Conservation (phyloP, 805 yeast genomes). For the Saturnispora mendoncae region DNA sequence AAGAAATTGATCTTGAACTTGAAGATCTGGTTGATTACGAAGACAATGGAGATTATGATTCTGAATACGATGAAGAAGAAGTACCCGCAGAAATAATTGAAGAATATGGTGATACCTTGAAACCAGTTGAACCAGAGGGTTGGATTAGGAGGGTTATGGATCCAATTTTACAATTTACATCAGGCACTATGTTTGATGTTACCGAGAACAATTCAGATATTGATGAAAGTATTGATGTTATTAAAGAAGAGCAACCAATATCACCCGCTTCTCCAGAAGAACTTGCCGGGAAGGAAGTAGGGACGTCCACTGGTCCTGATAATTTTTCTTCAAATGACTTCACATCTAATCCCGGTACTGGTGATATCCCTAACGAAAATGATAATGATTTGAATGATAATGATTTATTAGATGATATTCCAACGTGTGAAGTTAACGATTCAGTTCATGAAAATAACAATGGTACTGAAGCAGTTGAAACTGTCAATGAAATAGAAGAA, state of each 20-base stretch:
- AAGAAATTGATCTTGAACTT: constrained; percentile 1
- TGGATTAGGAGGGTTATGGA: constrained; percentile 3
- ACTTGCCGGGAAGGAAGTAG: too few species aligned
- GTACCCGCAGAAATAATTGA: constrained; percentile 2
- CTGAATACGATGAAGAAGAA: constrained; percentile 3
- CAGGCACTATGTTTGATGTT: constrained; percentile 8
- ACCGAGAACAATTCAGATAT: not conserved
- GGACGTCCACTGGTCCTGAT: too few species aligned
- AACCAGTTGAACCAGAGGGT: not conserved
- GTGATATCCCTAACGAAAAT: too few species aligned
- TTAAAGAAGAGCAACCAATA: not conserved
- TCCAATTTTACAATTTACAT: constrained; percentile 6
- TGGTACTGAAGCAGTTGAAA: too few species aligned
- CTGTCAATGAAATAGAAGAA: constrained; percentile 1
- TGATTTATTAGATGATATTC: too few species aligned
- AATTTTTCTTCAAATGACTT: too few species aligned
- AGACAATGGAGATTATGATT: constrained; percentile 1
- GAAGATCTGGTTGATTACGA: constrained; percentile 5
- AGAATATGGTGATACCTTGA: constrained; percentile 1
- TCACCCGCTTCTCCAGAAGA: too few species aligned
- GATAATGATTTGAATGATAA: too few species aligned
- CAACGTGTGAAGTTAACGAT: not conserved
- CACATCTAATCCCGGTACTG: too few species aligned
- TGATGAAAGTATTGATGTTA: not conserved
- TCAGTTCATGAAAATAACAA: not conserved